Evolutionary conservation across 192 early-diverging fungal genomes (phyloP).

Genomic region (Coemansia sp.): DNA sequence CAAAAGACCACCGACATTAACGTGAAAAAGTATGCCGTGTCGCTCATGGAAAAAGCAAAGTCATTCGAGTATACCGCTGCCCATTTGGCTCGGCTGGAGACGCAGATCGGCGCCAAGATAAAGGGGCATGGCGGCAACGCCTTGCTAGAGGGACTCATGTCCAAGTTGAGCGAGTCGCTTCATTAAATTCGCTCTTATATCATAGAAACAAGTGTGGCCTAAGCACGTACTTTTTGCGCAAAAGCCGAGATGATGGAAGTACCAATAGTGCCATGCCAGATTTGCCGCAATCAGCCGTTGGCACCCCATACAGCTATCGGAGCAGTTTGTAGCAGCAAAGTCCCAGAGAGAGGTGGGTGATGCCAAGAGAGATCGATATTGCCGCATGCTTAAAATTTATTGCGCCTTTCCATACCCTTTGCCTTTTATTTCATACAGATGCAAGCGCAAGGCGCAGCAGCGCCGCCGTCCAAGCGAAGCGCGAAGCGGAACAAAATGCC

Average conservation of each 20-base stretch:
- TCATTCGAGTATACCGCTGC: constrained; percentile 78
- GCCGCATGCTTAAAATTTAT: too few relatives aligned
- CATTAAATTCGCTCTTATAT: too few relatives aligned
- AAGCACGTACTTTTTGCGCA: too few relatives aligned
- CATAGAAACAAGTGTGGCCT: too few relatives aligned
- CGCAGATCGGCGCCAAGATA: constrained; percentile 61
- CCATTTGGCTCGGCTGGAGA: constrained; percentile 63
- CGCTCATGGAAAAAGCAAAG: constrained; percentile 67
- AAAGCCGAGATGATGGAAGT: too few relatives aligned
- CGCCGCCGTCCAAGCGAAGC: neutral
- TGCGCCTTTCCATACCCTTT: too few relatives aligned
- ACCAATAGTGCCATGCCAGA: too few relatives aligned
- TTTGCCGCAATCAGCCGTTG: too few relatives aligned
- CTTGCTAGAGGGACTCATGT: constrained; percentile 53
- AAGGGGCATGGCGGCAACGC: constrained; percentile 72
- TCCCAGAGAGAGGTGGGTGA: too few relatives aligned
- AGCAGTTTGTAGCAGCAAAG: too few relatives aligned
- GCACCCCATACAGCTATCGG: too few relatives aligned
- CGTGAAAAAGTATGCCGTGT: constrained; percentile 83
- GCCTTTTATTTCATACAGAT: neutral
- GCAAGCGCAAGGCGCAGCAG: neutral
- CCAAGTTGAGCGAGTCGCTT: constrained; percentile 37
- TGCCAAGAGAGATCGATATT: too few relatives aligned
- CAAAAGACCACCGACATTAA: constrained; percentile 78
- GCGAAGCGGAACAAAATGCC: constrained; percentile 2